Conservation (phyloP, 108 stramenopile species). For the Nitzschia sp. region DNA sequence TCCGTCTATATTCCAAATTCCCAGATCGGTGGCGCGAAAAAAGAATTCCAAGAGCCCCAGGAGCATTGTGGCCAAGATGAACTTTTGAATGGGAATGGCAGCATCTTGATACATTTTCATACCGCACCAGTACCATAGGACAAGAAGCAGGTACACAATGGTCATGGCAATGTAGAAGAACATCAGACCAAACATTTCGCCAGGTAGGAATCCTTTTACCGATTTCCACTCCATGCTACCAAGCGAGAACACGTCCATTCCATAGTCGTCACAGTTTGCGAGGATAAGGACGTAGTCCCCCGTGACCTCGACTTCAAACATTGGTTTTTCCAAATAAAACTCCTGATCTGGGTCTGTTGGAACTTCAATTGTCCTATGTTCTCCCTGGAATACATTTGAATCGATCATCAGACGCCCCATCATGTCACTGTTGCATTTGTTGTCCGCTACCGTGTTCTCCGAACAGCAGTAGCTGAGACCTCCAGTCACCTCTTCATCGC, state of each 20-base stretch:
- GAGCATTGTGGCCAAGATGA: constrained; percentile 59
- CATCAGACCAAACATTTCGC: constrained; percentile 80
- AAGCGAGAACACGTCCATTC: constrained; percentile 51
- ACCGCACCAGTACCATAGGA: constrained; percentile 52
- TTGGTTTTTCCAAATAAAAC: constrained; percentile 40
- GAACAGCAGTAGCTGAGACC: constrained; percentile 79
- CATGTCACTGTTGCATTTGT: constrained; percentile 42
- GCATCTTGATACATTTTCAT: constrained; percentile 59
- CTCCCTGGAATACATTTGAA: constrained; percentile 46
- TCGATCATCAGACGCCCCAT: constrained; percentile 66
- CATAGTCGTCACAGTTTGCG: constrained; percentile 71
- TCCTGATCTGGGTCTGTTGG: constrained; percentile 39
- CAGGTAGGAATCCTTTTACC: constrained; percentile 67
- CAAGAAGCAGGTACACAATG: constrained; percentile 41
- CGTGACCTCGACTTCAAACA: constrained; percentile 22
- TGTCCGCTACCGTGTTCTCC: constrained; percentile 50
- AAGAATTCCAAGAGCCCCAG: constrained; percentile 65
- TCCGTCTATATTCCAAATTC: constrained; percentile 74
- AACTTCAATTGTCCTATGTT: constrained; percentile 48
- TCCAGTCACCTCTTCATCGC: constrained; percentile 39
- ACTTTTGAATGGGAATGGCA: constrained; percentile 72
- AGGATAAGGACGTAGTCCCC: constrained; percentile 70
- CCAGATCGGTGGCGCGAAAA: constrained; percentile 62
- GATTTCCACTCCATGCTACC: constrained; percentile 72
- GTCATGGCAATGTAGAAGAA: constrained; percentile 56